Evolutionary conservation across 176 grass and related monocot species (phyloP).

Genomic region (bread wheat (Triticum aestivum)): IWGSC_CS_RefSeq_v2.1 NC_057797.1:166180986-166181485

Average conservation of each 20-base stretch:
- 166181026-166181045: too few species aligned
- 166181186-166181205: background rate
- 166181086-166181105: too few species aligned
- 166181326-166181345: background rate
- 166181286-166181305: background rate
- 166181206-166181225: background rate
- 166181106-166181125: background rate
- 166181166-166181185: background rate
- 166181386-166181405: background rate
- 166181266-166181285: background rate
- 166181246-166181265: background rate
- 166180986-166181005: background rate
- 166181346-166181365: conserved; percentile 6
- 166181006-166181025: background rate
- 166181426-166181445: background rate
- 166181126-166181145: background rate
- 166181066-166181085: too few species aligned
- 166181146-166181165: background rate
- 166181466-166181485: background rate
- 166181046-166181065: too few species aligned
- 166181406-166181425: background rate
- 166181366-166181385: conserved; percentile 32
- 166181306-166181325: background rate
- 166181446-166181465: background rate
- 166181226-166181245: conserved; percentile 5